Base-by-base conservation (phyloP, 1,139 yeast genomes). In the Yamadazyma triangularis region DNA sequence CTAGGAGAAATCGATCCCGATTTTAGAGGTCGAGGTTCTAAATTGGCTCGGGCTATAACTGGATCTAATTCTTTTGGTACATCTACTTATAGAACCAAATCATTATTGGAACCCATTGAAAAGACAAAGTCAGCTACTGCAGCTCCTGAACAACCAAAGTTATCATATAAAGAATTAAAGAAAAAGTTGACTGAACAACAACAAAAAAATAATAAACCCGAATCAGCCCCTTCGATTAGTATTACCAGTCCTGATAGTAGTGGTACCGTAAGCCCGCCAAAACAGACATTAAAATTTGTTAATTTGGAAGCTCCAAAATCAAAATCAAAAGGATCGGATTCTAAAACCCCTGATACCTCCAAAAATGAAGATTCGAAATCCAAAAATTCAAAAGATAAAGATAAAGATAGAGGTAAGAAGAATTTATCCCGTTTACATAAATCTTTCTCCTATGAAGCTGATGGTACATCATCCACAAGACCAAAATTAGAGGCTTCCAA, bases 41-140 rank as follows among this genome's bases (percentile, higher is more conserved):
- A 61, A 39, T 49, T 70, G 31, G 76, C 75, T 1, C 45, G 70
- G 13, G 64, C 57, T 4, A 64, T 70, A 18, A 70, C 76, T 2
- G 76, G 76, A 1, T 64, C 72, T 2, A 64, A 52, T 34, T 47
- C 54, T 3, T 67, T 66, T 46, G 73, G 70, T 0, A 44, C 49
- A 4, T 53, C 56, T 7, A 69, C 72, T 2, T 64, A 58, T 42
- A 64, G 64, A 36, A 66, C 73, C 10, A 67, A 65, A 43, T 65
- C 72, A 8, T 40, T 68, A 37, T 48, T 68, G 23, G 56, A 47
- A 4, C 70, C 73, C 2, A 44, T 58, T 2, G 56, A 51, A 28
- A 39, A 41, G 26, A 37, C 50, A 3, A 39, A 45, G 29, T 30
- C 45, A 8, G 39, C 7, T 20, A 13, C n/a, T 7, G 4, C 28